These are phyloP conservation scores for Phaeosphaeria sp. DNA, from an alignment of 2,329 filamentous ascomycete species.

Conservation along the genomic window DNA sequence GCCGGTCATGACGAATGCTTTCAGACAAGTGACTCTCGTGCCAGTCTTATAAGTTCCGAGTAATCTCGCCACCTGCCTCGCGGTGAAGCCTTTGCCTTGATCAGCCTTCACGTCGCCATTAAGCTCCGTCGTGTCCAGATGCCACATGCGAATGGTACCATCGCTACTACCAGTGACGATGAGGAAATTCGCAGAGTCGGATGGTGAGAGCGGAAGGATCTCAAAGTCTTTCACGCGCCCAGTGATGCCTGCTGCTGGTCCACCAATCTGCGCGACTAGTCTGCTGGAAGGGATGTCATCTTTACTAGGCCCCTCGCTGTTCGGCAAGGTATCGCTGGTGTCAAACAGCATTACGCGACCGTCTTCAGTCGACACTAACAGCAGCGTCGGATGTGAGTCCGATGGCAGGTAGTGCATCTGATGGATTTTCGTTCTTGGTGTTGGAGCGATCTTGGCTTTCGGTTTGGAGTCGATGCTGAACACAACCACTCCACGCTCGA, in stretches of 20 bases:
- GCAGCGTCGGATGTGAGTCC: constrained; percentile 60
- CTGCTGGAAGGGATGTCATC: constrained; percentile 64
- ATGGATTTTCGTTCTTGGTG: constrained; percentile 79
- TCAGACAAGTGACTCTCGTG: constrained; percentile 87
- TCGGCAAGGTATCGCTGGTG: constrained; percentile 59
- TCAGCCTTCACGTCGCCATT: constrained; percentile 13
- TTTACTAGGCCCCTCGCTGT: constrained; percentile 37
- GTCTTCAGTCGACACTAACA: constrained; percentile 88
- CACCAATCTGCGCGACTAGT: constrained; percentile 78
- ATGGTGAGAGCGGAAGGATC: constrained; percentile 58
- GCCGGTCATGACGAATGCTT: constrained; percentile 80
- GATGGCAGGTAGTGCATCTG: constrained; percentile 73
- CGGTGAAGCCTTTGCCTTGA: constrained; percentile 30
- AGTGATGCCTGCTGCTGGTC: constrained; percentile 69
- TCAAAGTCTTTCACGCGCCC: constrained; percentile 90
- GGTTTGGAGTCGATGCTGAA: constrained; percentile 89
- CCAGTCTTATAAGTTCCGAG: constrained; percentile 83
- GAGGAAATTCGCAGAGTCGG: constrained; percentile 46
- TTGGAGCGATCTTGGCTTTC: constrained; percentile 73
- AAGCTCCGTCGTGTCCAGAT: constrained; percentile 51
- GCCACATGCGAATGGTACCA: constrained; percentile 82
- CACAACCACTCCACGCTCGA: constrained; percentile 82
- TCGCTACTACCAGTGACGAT: constrained; percentile 83
- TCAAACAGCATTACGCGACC: constrained; percentile 85
- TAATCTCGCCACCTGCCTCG: constrained; percentile 66